Base-by-base conservation (phyloP, 2,329 filamentous ascomycete species). In the Waltergamsia citrina region DNA sequence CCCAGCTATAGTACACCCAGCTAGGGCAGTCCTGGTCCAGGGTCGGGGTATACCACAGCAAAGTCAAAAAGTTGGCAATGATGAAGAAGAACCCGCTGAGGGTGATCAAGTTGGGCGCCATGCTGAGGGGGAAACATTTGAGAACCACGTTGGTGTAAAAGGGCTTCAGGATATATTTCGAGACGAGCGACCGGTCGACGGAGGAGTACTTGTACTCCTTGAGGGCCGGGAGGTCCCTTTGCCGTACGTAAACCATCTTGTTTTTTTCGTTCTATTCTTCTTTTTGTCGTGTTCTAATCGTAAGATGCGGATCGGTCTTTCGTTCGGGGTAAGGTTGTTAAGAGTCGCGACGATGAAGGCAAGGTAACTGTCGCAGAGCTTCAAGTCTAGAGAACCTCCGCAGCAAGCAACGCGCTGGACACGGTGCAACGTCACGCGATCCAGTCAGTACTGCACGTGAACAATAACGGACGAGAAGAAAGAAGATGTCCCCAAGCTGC, bases 91-190 rank as follows among this genome's bases (percentile, higher is more conserved):
- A 95, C 14, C 90, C 90, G 5, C 81, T 83, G 33, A 96, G 69
- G 15, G 90, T 96, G 54, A 96, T 95, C 65, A 81, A 59, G 58
- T 83, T 84, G 40, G 78, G 78, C 56, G 92, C 92, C 88, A 98
- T 96, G 55, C 71, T 83, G 78, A 94, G 84, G 29, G 92, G 92
- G 56, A 98, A 96, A 62, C 81, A 82, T 43, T 90, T 79, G 65
- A 98, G 94, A 51, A 94, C 90, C 45, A 92, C 71, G 62, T 94
- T 81, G 52, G 79, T 93, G 69, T 96, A 98, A 63, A 96, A 98
- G 7, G 92, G 92, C 70, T 98, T 96, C 50, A 98, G 68, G 44
- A 98, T 75, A 65, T 95, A 96, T 58, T 81, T 85, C 43, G 88
- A 95, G 26, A 86, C 70, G 41, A 95, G 68, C 39, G 87, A 94